Conservation (phyloP, 192 early-diverging fungal genomes). For the Phycomyces nitens region DNA sequence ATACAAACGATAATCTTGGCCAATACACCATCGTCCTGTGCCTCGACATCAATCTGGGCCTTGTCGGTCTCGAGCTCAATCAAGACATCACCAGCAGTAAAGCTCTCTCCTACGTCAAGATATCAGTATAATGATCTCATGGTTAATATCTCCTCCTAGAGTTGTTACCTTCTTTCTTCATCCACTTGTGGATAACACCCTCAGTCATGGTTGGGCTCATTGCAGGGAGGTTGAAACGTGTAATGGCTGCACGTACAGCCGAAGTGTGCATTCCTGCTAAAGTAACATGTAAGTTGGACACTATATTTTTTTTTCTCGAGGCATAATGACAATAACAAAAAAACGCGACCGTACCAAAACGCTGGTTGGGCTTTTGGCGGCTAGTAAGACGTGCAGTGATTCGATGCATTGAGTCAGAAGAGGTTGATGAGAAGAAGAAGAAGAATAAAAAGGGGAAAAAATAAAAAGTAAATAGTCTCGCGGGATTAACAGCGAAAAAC, state of each 20-base stretch:
- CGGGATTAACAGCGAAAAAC: too few relatives aligned
- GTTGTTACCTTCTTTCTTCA: conserved; percentile 69
- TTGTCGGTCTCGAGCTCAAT: conserved; percentile 98
- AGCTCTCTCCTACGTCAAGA: conserved; percentile 67
- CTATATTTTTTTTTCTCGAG: neutral
- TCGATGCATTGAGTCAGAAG: too few relatives aligned
- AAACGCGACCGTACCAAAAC: too few relatives aligned
- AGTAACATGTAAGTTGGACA: neutral
- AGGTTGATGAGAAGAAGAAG: too few relatives aligned
- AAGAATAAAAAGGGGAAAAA: too few relatives aligned
- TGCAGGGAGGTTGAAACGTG: conserved; percentile 83
- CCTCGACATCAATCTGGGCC: conserved; percentile 98
- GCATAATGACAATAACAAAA: too few relatives aligned
- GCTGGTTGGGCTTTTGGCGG: too few relatives aligned
- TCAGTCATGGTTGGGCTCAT: conserved; percentile 97
- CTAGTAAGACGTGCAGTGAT: too few relatives aligned
- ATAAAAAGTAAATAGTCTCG: too few relatives aligned
- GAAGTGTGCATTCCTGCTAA: conserved; percentile 49
- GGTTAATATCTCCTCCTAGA: neutral
- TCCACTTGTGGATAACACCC: conserved; percentile 91
- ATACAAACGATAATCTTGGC: conserved; percentile 81
- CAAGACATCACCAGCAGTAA: conserved; percentile 88
- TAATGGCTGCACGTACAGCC: conserved; percentile 43
- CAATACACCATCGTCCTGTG: conserved; percentile 92
- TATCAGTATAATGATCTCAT: neutral